A percentile compares a stretch with the other conserved stretches of the same genome.
These are phyloP conservation scores for Plasmodium knowlesi DNA, from an alignment of 169 alveolate genomes.

Conservation along the genomic window DNA sequence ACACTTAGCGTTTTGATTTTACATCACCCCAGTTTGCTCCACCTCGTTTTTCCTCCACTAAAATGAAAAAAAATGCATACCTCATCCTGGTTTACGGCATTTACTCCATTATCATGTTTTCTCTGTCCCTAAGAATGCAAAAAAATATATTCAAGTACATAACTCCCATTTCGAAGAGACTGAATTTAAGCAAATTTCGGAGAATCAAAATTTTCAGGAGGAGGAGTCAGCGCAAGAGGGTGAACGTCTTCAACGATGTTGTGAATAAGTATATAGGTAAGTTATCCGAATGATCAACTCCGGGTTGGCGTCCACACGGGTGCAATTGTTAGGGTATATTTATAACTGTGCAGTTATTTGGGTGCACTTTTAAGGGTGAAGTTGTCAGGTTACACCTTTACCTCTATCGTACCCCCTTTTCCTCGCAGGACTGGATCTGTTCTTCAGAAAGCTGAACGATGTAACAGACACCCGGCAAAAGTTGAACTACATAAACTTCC, in stretches of 20 bases:
- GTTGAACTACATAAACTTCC: constrained; percentile 46
- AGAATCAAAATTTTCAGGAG: constrained; percentile 30
- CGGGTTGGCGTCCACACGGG: neutral
- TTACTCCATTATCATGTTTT: constrained; percentile 57
- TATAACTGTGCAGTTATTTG: no score
- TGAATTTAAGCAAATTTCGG: constrained; percentile 41
- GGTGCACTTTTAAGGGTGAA: neutral
- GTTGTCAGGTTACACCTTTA: neutral
- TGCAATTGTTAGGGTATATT: neutral
- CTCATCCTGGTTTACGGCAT: constrained; percentile 36
- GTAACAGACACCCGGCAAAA: constrained; percentile 37
- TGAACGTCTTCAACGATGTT: constrained; percentile 54
- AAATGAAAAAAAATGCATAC: constrained; percentile 69
- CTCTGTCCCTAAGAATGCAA: constrained; percentile 73
- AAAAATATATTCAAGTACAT: constrained; percentile 70
- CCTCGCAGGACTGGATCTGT: constrained; percentile 55
- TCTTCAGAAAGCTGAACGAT: constrained; percentile 59
- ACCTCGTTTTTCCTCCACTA: neutral
- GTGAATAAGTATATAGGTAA: constrained; percentile 74
- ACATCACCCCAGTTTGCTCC: neutral
- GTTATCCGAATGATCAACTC: neutral
- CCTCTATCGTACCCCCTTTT: neutral
- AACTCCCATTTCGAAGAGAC: constrained; percentile 65
- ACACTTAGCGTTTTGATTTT: neutral
- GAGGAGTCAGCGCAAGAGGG: constrained; percentile 36